Conservation (phyloP, 192 early-diverging fungal genomes). For the Backusella tuberculispora region DNA sequence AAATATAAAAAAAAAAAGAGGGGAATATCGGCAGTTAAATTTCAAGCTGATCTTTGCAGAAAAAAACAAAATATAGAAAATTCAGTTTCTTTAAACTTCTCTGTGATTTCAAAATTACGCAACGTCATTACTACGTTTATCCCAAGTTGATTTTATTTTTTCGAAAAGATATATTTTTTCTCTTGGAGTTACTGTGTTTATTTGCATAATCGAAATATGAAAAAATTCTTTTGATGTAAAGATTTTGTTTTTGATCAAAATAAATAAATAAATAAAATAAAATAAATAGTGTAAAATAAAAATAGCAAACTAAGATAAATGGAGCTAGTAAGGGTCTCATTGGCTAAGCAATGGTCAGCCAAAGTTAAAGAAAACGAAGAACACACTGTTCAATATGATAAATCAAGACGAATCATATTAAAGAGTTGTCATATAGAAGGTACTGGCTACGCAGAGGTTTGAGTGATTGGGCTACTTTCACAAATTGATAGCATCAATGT, state of each 20-base stretch:
- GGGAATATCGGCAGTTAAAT: neutral
- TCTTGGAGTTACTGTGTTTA: neutral
- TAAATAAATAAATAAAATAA: neutral
- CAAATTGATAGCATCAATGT: neutral
- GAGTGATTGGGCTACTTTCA: neutral
- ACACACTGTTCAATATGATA: neutral
- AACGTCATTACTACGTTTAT: neutral
- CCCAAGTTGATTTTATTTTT: neutral
- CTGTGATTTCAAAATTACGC: neutral
- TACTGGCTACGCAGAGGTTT: neutral
- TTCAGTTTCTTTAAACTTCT: neutral
- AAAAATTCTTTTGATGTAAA: neutral
- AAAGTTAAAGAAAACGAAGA: neutral
- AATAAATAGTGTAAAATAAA: neutral
- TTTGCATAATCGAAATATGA: neutral
- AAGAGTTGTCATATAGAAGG: neutral
- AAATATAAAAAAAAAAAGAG: neutral
- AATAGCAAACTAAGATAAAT: neutral
- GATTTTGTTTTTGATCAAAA: neutral
- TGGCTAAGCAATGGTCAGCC: neutral
- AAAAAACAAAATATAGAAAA: neutral
- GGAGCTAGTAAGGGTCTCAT: neutral
- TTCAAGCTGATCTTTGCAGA: constrained; percentile 1
- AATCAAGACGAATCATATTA: neutral
- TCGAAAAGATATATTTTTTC: neutral